phyloP scores from a whole-genome alignment of 2,329 filamentous ascomycete species.

The Diaporthe nobilis region DNA sequence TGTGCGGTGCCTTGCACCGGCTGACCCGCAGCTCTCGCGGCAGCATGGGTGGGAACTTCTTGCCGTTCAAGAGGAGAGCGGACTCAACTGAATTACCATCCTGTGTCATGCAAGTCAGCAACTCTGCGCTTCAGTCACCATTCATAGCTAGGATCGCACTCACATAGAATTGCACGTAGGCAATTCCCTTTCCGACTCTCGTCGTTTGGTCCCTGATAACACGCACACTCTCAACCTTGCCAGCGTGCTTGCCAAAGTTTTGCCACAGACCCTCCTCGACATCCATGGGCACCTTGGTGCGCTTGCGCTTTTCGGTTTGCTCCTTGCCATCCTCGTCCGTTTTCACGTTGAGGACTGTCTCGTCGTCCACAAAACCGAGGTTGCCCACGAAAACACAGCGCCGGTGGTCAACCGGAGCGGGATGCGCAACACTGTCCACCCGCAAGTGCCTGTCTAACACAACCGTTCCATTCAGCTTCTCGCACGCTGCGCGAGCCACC shows the following conservation, averaged over 20 bases:
- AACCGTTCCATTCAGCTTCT: constrained; percentile 84
- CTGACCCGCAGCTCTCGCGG: constrained; percentile 88
- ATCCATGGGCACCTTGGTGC: constrained; percentile 82
- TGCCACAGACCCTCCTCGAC: constrained; percentile 94
- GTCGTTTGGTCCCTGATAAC: constrained; percentile 92
- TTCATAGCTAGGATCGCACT: constrained; percentile 47
- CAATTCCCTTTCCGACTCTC: constrained; percentile 95
- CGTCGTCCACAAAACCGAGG: constrained; percentile 94
- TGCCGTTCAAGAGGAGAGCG: constrained; percentile 89
- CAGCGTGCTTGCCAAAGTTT: constrained; percentile 79
- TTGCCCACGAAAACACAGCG: constrained; percentile 98
- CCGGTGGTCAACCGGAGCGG: constrained; percentile 83
- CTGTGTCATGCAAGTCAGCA: constrained; percentile 51
- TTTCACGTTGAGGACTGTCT: constrained; percentile 77
- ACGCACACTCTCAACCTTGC: constrained; percentile 92
- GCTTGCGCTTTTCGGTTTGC: constrained; percentile 73
- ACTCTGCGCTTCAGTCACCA: background rate
- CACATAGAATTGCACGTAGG: constrained; percentile 94
- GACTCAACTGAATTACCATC: constrained; percentile 90
- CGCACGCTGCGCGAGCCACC: constrained; percentile 82
- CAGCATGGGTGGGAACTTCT: constrained; percentile 95
- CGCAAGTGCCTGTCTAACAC: constrained; percentile 90
- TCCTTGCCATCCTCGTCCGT: constrained; percentile 76
- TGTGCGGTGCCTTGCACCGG: constrained; percentile 82
- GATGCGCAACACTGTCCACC: constrained; percentile 92